Conservation (phyloP, 2,329 filamentous ascomycete genomes). For the Bipolaris oryzae region DNA sequence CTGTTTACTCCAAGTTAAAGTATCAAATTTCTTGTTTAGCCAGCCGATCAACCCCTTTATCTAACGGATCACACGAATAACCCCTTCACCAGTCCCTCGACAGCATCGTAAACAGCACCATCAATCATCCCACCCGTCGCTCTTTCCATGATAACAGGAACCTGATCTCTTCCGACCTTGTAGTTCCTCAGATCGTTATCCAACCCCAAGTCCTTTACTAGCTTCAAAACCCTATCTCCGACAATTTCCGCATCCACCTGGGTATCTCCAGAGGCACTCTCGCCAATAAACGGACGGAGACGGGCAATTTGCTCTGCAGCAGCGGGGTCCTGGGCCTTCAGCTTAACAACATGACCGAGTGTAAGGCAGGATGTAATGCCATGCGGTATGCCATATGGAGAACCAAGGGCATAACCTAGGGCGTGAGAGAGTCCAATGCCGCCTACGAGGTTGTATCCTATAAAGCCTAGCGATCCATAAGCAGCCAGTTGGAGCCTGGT, state of each 20-base stretch:
- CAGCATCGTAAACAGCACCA: constrained; percentile 52
- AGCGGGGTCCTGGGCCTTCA: constrained; percentile 55
- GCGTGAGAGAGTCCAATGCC: constrained; percentile 56
- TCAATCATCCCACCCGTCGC: constrained; percentile 53
- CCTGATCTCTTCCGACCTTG: constrained; percentile 50
- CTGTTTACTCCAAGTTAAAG: no score
- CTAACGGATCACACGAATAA: constrained; percentile 41
- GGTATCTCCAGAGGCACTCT: constrained; percentile 48
- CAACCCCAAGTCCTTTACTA: constrained; percentile 54
- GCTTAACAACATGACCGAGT: constrained; percentile 59
- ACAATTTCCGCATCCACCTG: constrained; percentile 53
- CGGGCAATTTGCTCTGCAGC: constrained; percentile 56
- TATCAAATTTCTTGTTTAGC: no score
- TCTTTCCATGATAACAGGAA: constrained; percentile 52
- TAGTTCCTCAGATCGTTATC: constrained; percentile 56
- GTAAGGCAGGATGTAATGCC: constrained; percentile 63
- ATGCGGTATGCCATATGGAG: constrained; percentile 62
- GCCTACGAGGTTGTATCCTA: constrained; percentile 59
- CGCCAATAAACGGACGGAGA: constrained; percentile 53
- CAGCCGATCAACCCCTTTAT: neutral
- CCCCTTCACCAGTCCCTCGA: constrained; percentile 51
- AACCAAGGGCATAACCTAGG: constrained; percentile 60
- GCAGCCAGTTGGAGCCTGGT: constrained; percentile 60
- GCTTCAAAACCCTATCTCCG: constrained; percentile 51
- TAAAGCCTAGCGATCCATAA: constrained; percentile 58